Conservation (phyloP, 257 asterid genomes). For the Lithospermum erythrorhizon region DNA sequence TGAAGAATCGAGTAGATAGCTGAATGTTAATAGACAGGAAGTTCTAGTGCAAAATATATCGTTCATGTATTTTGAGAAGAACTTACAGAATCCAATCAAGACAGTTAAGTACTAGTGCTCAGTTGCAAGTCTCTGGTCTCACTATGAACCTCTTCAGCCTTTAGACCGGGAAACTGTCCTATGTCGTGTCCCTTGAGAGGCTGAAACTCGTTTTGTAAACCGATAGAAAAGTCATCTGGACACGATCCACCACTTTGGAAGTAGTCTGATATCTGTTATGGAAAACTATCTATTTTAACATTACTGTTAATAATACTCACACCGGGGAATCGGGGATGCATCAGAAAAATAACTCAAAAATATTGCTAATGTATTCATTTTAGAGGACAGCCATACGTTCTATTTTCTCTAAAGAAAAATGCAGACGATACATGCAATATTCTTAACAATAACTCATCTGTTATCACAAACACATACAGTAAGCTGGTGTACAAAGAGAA, state of each 20-base stretch:
- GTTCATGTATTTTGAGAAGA: neutral
- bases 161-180: slow-evolving; percentile 88
- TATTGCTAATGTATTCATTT: neutral
- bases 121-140: slow-evolving; percentile 34
- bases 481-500: slow-evolving; percentile 1
- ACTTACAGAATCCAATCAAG: neutral
- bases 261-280: slow-evolving; percentile 73
- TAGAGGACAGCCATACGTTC: neutral
- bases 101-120: slow-evolving; percentile 20
- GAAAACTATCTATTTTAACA: slow-evolving; percentile 1
- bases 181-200: slow-evolving; percentile 69
- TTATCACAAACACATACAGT: neutral
- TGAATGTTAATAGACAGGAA: slow-evolving; percentile 2
- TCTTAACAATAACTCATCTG: neutral
- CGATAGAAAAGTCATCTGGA: slow-evolving; percentile 78
- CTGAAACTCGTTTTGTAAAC: slow-evolving; percentile 49
- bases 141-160: slow-evolving; percentile 27
- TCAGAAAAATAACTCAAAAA: too few species aligned
- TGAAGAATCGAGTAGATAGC: slow-evolving; percentile 21
- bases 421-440: neutral
- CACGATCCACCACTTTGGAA: slow-evolving; percentile 52
- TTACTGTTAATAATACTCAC: neutral
- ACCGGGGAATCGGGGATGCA: neutral
- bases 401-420: too few species aligned
- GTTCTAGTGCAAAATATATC: neutral